These are phyloP conservation scores for Blumeriella jaapii DNA, from an alignment of 2,329 filamentous ascomycete genomes.

Conservation along the genomic window DNA sequence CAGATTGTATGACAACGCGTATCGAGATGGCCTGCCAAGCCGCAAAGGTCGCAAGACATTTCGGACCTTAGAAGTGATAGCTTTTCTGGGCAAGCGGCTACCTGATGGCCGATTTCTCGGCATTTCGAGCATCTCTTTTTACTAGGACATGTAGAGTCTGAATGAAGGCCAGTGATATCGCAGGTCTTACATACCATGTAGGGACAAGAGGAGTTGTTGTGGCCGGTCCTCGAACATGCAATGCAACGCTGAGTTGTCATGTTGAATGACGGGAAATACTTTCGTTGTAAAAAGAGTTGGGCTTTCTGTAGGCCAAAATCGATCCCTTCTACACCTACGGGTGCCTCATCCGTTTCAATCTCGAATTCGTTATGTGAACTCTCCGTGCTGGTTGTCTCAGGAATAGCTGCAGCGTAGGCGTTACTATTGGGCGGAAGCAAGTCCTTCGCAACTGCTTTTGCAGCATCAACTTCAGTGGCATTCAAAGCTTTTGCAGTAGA, in stretches of 20 bases:
- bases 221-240: slow-evolving; percentile 38
- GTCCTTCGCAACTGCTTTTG: too few species aligned
- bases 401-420: too few species aligned
- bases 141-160: slow-evolving; percentile 38
- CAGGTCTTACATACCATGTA: slow-evolving; percentile 38
- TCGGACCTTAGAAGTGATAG: slow-evolving; percentile 41
- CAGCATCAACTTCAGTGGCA: too few species aligned
- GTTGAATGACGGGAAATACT: slow-evolving; percentile 35
- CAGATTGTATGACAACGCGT: slow-evolving; percentile 47
- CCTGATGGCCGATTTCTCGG: slow-evolving; percentile 47
- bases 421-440: too few species aligned
- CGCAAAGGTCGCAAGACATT: slow-evolving; percentile 50
- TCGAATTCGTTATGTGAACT: neutral
- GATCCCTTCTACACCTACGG: neutral
- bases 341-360: slow-evolving; percentile 1
- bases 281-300: slow-evolving; percentile 27
- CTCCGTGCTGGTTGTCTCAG: neutral
- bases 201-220: slow-evolving; percentile 36
- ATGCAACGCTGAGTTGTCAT: slow-evolving; percentile 33
- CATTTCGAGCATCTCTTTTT: slow-evolving; percentile 46
- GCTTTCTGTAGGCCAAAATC: slow-evolving; percentile 3
- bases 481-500: too few species aligned
- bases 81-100: slow-evolving; percentile 42
- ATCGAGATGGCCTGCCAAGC: slow-evolving; percentile 44
- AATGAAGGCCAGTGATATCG: slow-evolving; percentile 32